Evolutionary conservation across 352 stramenopile species (phyloP).

Genomic region (Globisporangium heterothallicum): DNA sequence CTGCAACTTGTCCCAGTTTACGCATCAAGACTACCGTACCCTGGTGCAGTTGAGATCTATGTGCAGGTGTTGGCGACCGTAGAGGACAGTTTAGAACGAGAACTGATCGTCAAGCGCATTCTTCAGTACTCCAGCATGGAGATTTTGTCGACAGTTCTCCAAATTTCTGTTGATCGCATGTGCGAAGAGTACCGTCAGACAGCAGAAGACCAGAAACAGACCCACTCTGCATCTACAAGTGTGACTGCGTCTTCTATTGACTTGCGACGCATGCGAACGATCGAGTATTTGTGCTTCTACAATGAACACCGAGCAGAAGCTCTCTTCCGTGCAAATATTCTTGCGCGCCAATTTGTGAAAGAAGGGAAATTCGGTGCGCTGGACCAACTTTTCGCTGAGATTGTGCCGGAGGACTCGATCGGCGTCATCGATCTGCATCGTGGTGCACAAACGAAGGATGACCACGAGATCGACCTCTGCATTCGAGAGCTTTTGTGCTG

Average conservation of each 20-base stretch:
- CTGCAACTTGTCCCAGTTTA: conserved; percentile 76
- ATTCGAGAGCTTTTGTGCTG: conserved; percentile 68
- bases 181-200: conserved; percentile 26
- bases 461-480: conserved; percentile 45
- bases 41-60: conserved; percentile 64
- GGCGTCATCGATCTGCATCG: conserved; percentile 57
- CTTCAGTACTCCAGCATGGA: conserved; percentile 61
- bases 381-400: conserved; percentile 50
- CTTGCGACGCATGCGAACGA: conserved; percentile 49
- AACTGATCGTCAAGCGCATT: conserved; percentile 64
- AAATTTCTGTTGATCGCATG: conserved; percentile 48
- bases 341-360: conserved; percentile 64
- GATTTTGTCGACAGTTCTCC: conserved; percentile 53
- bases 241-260: conserved; percentile 37
- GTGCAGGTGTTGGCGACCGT: conserved; percentile 63
- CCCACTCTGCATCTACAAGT: conserved; percentile 15
- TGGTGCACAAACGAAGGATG: conserved; percentile 25
- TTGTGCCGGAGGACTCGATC: conserved; percentile 66
- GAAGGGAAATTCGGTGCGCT: conserved; percentile 67
- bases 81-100: conserved; percentile 55
- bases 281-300: conserved; percentile 79
- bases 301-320: conserved; percentile 58
- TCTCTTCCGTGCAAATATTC: conserved; percentile 44
- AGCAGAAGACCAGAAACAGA: conserved; percentile 21
- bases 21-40: conserved; percentile 49